Conservation (phyloP, 2,329 filamentous ascomycete species). For the Aschersonia sp. region DNA sequence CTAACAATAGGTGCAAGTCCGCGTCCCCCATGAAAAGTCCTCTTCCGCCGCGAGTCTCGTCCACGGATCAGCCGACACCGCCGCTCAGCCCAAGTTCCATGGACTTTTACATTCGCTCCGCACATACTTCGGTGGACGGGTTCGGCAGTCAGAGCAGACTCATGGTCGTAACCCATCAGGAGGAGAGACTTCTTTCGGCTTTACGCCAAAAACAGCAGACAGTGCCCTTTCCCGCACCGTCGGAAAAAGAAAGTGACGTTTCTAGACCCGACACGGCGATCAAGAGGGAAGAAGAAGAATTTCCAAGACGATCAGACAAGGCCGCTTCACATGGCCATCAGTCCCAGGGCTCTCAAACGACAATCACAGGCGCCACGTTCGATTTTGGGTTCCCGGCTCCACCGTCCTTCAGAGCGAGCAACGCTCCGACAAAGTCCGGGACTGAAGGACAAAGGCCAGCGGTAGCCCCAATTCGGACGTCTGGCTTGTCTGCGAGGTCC, state of each 20-base stretch:
- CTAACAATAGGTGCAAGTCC: background rate
- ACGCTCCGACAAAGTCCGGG: background rate
- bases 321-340: constrained; percentile 6
- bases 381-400: constrained; percentile 21
- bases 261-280: background rate
- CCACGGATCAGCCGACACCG: constrained; percentile 29
- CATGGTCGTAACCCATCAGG: constrained; percentile 43
- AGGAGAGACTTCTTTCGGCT: constrained; percentile 43
- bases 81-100: constrained; percentile 37
- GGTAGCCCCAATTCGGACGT: background rate
- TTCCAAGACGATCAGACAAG: background rate
- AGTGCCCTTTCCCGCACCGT: constrained; percentile 34
- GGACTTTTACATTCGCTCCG: constrained; percentile 30
- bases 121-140: constrained; percentile 21
- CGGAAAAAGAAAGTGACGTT: constrained; percentile 14
- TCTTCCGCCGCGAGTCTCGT: constrained; percentile 4
- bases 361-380: constrained; percentile 14
- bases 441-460: background rate
- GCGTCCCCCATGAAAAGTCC: background rate
- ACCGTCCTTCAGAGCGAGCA: constrained; percentile 7
- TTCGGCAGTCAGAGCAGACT: constrained; percentile 23
- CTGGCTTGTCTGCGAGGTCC: background rate
- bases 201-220: constrained; percentile 39
- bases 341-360: constrained; percentile 15
- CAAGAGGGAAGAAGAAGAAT: background rate